Conservation (phyloP, 345 rosid genomes). For the Clausena lansium region DNA sequence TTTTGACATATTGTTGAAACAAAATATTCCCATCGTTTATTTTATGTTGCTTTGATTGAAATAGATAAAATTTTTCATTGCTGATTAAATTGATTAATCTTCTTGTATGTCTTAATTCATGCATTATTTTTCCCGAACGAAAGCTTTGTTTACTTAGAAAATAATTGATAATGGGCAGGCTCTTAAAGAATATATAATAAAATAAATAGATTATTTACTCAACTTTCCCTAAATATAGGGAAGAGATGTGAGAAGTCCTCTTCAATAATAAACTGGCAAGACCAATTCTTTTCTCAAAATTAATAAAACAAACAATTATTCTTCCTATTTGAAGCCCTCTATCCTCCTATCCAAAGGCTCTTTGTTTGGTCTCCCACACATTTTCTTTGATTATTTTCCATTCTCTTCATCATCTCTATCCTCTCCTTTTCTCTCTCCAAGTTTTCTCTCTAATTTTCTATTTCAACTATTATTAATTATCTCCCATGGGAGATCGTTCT, state of each 20-base stretch:
- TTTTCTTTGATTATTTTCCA: not conserved
- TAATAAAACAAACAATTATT: not conserved
- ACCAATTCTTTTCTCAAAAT: constrained; percentile 4
- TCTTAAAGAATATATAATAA: no score
- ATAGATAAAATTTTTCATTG: no score
- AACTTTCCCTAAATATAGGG: not conserved
- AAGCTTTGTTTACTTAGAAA: no score
- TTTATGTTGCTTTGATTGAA: no score
- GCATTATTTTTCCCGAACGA: no score
- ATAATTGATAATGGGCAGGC: no score
- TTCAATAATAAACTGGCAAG: not conserved
- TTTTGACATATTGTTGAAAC: no score
- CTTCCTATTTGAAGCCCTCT: constrained; percentile 1
- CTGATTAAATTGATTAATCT: no score
- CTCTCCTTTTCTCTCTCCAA: not conserved
- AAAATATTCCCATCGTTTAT: no score
- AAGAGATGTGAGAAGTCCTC: not conserved
- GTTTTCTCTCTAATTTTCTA: not conserved
- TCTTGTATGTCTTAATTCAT: no score
- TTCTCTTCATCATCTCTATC: constrained; percentile 5
- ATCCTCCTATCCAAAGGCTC: not conserved
- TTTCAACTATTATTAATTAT: not conserved
- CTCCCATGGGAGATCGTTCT: constrained; percentile 44
- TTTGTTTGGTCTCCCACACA: constrained; percentile 5
- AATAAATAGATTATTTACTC: not conserved